Base-by-base conservation (phyloP, 2,329 filamentous ascomycete genomes). In the Claviceps digitariae region DNA sequence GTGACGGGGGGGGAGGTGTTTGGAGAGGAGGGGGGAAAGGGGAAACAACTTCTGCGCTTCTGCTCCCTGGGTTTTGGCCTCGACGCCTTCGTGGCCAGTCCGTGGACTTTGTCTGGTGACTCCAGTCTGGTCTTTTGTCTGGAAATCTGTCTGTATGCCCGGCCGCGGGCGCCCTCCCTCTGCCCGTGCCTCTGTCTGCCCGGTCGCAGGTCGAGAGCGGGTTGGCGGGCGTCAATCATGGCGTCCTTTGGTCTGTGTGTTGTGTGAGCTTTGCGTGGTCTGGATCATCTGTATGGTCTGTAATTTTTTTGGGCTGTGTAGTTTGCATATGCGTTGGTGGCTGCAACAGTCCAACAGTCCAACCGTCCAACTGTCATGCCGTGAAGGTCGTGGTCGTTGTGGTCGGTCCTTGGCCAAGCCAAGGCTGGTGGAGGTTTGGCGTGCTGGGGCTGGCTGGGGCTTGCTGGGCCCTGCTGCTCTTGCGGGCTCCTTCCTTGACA, bases 1-100 rank as follows among this genome's bases (percentile, higher is more conserved):
- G 36, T 29, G 17, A 43, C 34, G 50, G 52, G 52, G 52, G 52
- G 53, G 44, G 53, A 40, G 25, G 44, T 50, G 43, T 45, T 38
- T 50, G 25, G 29, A 43, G 27, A 52, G 15, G 41, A 34, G 43
- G 49, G 49, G 48, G 45, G n/a, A 53, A 38, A 29, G 43, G 51
- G 29, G 38, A 43, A 38, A 54, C 48, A 29, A 20, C 6, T 45
- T 43, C 41, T 43, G 31, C 31, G 10, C 31, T 25, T 25, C 44
- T 47, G 51, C n/a, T n/a, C n/a, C n/a, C n/a, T n/a, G 34, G 44
- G 31, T 52, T 52, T 51, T 48, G 10, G 15, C 20, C 23, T 27
- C 9, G 43, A 20, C 23, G 48, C 23, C 15, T 46, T 27, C 27
- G 50, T 45, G 29, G 25, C 41, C 41, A 29, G 36, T 38, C 23